phyloP scores from a whole-genome alignment of 345 rosid genomes.

The Nephelium lappaceum region DNA sequence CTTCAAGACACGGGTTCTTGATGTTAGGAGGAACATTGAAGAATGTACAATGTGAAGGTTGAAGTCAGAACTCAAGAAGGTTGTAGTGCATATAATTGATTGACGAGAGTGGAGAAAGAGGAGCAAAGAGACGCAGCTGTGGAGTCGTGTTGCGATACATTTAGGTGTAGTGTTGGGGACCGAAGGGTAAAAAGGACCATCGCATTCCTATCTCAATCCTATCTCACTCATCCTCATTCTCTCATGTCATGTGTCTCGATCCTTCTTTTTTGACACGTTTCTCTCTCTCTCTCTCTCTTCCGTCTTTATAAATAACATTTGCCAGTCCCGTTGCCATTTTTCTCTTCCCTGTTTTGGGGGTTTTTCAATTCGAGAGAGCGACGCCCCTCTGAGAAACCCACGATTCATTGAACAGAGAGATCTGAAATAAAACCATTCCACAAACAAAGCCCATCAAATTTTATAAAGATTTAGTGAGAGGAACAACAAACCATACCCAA shows the following conservation, averaged over 20 bases:
- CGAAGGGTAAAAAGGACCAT: no score
- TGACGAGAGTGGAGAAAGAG: no score
- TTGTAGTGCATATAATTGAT: no score
- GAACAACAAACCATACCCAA: background rate
- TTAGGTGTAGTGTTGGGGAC: no score
- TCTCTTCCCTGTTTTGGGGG: slow-evolving; percentile 28
- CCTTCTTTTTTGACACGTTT: slow-evolving; percentile 30
- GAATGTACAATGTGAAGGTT: no score
- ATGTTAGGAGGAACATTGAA: no score
- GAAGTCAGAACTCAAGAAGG: no score
- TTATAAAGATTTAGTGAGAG: slow-evolving; percentile 16
- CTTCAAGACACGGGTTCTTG: no score
- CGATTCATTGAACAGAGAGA: slow-evolving; percentile 10
- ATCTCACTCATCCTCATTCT: background rate
- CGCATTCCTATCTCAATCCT: background rate
- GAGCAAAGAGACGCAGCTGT: no score
- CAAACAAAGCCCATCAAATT: slow-evolving; percentile 22
- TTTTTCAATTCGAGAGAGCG: slow-evolving; percentile 9
- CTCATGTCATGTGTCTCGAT: slow-evolving; percentile 15
- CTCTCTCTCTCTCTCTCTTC: slow-evolving; percentile 19
- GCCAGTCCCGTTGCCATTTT: slow-evolving; percentile 1
- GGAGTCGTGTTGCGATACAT: no score
- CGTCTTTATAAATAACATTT: slow-evolving; percentile 30
- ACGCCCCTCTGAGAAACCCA: slow-evolving; percentile 11
- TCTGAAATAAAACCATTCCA: slow-evolving; percentile 34